Evolutionary conservation across 805 yeast species (phyloP), one percentile per base, ranked within the genome.

Genomic region (Hanseniaspora valbyensis): DNA sequence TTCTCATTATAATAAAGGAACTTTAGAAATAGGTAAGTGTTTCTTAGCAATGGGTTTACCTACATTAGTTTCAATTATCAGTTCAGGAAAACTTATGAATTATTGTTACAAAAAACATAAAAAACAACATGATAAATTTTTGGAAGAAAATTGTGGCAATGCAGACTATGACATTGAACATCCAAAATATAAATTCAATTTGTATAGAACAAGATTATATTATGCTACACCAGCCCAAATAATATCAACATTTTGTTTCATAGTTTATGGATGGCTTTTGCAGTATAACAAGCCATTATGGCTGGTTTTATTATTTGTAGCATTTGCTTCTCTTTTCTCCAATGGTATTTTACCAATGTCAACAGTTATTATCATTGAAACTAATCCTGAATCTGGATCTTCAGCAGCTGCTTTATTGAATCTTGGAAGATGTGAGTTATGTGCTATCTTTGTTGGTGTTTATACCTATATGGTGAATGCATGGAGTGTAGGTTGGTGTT

Each of bases 11-110:
- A 64, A 70, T 26, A 74, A 77, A 53, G 55, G 72, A 1, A 73
- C 79, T 1, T 65, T 76, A 41, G 70, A 76, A 42, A 76, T 84
- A 36, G 95, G 95, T 2, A 64, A 78, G 16, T 77, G 86, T 50
- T 87, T 79, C 58, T 68, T 87, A 38, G 83, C 95, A 2, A 78
- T 81, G 19, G 95, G 95, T 14, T 56, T 76, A 0, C 82, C 81
- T 10, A 76, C 85, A 3, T 61, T 83, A 14, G 36, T 70, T 0
- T 86, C 90, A 22, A 75, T 89, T 0, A 54, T 85, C 0, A 32
- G 61, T 0, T 64, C 78, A 2, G 95, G 95, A 0, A 67, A 69
- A 54, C 38, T 76, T 3, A 59, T 83, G 56, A 80, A 83, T 57
- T 62, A 64, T 61, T 62, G 62, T 42, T 71, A 70, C 56, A 54